Evolutionary conservation across 139 green algal genomes (phyloP).

Genomic region (Tetraselmis chui): DNA sequence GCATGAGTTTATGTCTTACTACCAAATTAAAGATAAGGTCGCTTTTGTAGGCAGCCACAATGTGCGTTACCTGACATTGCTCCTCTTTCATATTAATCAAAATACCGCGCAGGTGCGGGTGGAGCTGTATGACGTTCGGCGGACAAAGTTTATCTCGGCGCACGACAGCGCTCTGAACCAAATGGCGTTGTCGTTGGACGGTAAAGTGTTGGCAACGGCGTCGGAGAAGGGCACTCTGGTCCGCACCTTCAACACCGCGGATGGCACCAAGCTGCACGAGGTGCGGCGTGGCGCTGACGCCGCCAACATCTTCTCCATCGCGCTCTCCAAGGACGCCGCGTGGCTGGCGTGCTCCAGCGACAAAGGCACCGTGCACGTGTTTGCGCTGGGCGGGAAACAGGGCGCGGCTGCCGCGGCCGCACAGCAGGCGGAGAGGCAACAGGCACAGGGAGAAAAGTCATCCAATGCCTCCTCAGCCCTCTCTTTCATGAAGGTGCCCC

Average conservation of each 20-base stretch:
- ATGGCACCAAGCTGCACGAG: slow-evolving; percentile 77
- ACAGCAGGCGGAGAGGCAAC: not conserved
- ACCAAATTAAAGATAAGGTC: no score
- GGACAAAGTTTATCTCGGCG: slow-evolving; percentile 83
- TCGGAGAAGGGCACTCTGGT: slow-evolving; percentile 87
- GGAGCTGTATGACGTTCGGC: slow-evolving; percentile 85
- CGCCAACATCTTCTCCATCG: slow-evolving; percentile 77
- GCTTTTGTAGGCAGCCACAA: no score
- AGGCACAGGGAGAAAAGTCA: not conserved
- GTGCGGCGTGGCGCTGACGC: slow-evolving; percentile 80
- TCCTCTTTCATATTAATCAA: no score
- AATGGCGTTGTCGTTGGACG: slow-evolving; percentile 70
- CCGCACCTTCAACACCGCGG: slow-evolving; percentile 78
- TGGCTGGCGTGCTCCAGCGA: slow-evolving; percentile 85
- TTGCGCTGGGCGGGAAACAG: slow-evolving; percentile 26
- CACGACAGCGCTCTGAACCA: slow-evolving; percentile 72
- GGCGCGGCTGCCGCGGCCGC: not conserved
- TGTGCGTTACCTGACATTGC: no score
- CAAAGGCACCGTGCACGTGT: slow-evolving; percentile 82
- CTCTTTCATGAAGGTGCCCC: slow-evolving; percentile 41
- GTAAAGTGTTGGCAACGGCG: slow-evolving; percentile 82
- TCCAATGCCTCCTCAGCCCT: slow-evolving; percentile 29
- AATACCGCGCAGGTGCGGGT: slow-evolving; percentile 72
- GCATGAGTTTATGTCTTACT: no score
- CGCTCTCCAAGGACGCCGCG: slow-evolving; percentile 61